A percentile compares a stretch with the other conserved stretches of the same genome.
Evolutionary conservation across 2,329 filamentous ascomycete genomes (phyloP).

Genomic region (Epichloe glyceriae): DNA sequence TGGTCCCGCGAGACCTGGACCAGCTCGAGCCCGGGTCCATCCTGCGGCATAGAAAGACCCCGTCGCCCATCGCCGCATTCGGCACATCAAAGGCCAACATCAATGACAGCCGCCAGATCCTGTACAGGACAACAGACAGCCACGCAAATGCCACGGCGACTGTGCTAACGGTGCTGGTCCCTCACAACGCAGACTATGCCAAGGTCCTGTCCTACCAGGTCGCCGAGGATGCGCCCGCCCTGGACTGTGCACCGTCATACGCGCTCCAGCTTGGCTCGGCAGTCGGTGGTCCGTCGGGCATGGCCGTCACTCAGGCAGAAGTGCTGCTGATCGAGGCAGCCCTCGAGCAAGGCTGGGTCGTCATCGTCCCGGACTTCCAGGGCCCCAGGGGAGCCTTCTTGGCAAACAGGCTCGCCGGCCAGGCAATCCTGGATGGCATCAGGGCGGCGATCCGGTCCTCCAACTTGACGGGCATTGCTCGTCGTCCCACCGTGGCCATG

Average conservation of each 20-base stretch:
- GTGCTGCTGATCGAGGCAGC: constrained; percentile 12
- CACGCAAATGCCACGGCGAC: constrained; percentile 22
- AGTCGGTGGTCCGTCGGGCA: constrained; percentile 17
- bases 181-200: constrained; percentile 15
- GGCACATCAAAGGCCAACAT: constrained; percentile 5
- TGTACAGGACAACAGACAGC: constrained; percentile 27
- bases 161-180: constrained; percentile 26
- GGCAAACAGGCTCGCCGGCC: constrained; percentile 26
- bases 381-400: constrained; percentile 30
- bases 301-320: constrained; percentile 14
- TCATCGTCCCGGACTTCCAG: constrained; percentile 34
- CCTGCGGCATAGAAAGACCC: constrained; percentile 10
- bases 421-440: constrained; percentile 30
- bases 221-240: constrained; percentile 24
- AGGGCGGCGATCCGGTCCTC: constrained; percentile 24
- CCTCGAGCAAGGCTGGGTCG: constrained; percentile 31
- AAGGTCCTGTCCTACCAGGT: constrained; percentile 29
- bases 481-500: constrained; percentile 24
- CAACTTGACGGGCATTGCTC: constrained; percentile 17
- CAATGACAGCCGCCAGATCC: constrained; percentile 18
- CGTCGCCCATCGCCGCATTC: constrained; percentile 11
- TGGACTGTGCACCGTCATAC: constrained; percentile 21
- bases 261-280: constrained; percentile 10
- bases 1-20: constrained; percentile 8
- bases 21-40: constrained; percentile 11